A percentile compares a stretch with the other conserved stretches of the same genome.
These are phyloP conservation scores for Scheffersomyces stipitis DNA, from an alignment of 805 yeast genomes.

Conservation along the genomic window DNA sequence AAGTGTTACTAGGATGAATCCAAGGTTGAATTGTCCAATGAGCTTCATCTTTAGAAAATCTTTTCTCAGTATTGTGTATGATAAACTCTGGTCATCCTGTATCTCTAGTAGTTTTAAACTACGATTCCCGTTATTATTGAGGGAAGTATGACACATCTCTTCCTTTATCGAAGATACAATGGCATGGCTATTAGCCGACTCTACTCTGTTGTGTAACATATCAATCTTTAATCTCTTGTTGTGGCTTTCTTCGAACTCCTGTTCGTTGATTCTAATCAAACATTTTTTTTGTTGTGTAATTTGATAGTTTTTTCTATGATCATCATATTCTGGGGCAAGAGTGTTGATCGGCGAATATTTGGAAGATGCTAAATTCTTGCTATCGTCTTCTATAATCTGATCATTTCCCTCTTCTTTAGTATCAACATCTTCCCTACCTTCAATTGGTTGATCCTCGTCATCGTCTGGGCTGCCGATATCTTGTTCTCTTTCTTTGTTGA, in stretches of 20 bases:
- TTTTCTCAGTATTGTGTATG: constrained; percentile 61
- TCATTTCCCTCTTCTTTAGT: constrained; percentile 6
- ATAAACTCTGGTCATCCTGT: constrained; percentile 29
- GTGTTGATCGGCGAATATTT: too few species aligned
- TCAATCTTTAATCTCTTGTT: constrained; percentile 3
- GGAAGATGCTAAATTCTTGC: not conserved
- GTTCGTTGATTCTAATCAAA: not conserved
- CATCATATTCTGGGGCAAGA: too few species aligned
- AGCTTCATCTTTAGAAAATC: constrained; percentile 77
- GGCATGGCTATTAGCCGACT: constrained; percentile 1
- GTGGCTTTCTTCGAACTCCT: constrained; percentile 4
- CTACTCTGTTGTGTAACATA: not conserved
- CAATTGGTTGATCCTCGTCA: not conserved
- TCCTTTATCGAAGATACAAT: not conserved
- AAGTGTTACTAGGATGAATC: constrained; percentile 78
- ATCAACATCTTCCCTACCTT: constrained; percentile 1
- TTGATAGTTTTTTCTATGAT: not conserved
- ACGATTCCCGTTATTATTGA: not conserved
- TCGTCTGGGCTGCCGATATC: not conserved
- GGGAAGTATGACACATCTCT: not conserved
- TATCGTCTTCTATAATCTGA: constrained; percentile 8
- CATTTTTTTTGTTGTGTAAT: too few species aligned
- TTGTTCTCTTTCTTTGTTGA: not conserved
- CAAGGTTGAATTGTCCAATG: constrained; percentile 94
- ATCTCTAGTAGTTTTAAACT: not conserved